Percentiles rank a stretch among this genome's conserved stretches.
phyloP scores from a whole-genome alignment of 345 rosid genomes.

The Euclidium syriacum region DNA sequence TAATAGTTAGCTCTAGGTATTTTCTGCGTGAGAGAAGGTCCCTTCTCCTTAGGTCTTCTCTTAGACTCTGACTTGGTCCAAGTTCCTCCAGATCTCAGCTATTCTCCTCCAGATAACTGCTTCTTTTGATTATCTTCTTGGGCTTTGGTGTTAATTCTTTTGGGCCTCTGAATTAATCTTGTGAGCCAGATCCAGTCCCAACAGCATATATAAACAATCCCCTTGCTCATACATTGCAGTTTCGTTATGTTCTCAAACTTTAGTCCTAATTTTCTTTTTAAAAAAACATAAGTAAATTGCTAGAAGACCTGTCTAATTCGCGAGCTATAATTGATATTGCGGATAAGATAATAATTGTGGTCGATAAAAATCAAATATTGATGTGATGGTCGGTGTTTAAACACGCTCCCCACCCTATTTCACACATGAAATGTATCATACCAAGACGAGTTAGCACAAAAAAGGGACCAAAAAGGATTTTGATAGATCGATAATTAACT shows the following conservation, averaged over 20 bases:
- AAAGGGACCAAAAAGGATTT: constrained; percentile 18
- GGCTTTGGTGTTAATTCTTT: too few species aligned
- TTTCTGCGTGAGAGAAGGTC: too few species aligned
- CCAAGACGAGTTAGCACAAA: constrained; percentile 14
- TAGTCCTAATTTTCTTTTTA: background rate
- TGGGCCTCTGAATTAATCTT: too few species aligned
- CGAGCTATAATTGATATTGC: background rate
- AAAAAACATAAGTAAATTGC: too few species aligned
- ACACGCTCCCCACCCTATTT: background rate
- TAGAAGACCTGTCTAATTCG: background rate
- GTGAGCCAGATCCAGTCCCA: too few species aligned
- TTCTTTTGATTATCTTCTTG: too few species aligned
- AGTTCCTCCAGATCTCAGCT: too few species aligned
- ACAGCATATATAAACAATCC: too few species aligned
- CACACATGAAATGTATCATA: background rate
- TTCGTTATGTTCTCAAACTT: background rate
- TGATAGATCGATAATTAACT: background rate
- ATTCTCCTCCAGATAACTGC: too few species aligned
- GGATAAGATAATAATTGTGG: background rate
- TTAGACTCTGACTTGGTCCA: too few species aligned
- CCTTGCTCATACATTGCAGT: background rate
- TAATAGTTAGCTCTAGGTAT: too few species aligned
- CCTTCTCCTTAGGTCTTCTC: too few species aligned
- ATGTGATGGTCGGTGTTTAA: constrained; percentile 9
- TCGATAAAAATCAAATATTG: background rate